Evolutionary conservation across 1,139 yeast species (phyloP).

Genomic region (Scheffersomyces titani): DNA sequence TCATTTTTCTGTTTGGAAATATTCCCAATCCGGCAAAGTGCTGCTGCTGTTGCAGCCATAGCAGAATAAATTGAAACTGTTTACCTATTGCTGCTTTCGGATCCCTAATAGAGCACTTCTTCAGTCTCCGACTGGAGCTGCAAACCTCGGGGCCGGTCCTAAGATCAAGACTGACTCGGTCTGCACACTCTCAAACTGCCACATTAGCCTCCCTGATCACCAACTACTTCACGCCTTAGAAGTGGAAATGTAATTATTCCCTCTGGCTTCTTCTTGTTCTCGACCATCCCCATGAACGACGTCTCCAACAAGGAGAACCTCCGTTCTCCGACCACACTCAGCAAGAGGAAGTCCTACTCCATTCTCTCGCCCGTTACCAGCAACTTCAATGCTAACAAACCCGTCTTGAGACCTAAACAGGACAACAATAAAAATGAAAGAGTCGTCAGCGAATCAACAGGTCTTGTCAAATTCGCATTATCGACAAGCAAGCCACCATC

Average conservation of each 20-base stretch:
- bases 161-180: not conserved
- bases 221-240: not conserved
- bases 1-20: not conserved
- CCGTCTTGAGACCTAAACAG: not conserved
- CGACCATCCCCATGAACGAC: not conserved
- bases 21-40: not conserved
- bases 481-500: conserved; percentile 9
- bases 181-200: not conserved
- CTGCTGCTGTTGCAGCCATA: not conserved
- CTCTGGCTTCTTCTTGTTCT: not conserved
- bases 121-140: not conserved
- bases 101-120: not conserved
- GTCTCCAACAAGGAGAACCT: conserved; percentile 5
- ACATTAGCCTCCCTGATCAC: not conserved
- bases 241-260: not conserved
- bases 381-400: not conserved
- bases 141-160: not conserved
- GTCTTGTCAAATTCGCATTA: conserved; percentile 20
- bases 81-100: not conserved
- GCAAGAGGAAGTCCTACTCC: conserved; percentile 5
- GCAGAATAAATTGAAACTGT: not conserved
- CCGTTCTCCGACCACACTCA: conserved; percentile 9
- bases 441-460: conserved; percentile 20
- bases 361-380: conserved; percentile 3
- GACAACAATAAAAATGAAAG: conserved; percentile 10